These are phyloP conservation scores for Penicillium tannophilum DNA, from an alignment of 495 filamentous ascomycete species.

Conservation along the genomic window DNA sequence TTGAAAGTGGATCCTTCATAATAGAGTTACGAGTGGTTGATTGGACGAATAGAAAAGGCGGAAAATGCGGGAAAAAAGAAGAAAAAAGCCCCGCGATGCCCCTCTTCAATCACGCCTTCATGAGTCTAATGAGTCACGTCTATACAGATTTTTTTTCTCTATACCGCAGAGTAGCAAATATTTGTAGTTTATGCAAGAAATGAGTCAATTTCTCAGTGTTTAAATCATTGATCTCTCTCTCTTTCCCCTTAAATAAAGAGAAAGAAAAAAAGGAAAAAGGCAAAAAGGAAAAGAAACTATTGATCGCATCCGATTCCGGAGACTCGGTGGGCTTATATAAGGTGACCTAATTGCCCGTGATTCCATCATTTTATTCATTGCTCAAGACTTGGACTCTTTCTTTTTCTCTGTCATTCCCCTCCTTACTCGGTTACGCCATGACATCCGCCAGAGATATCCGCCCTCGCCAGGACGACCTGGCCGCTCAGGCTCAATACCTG, in stretches of 20 bases:
- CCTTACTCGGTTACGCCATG: slow-evolving; percentile 15
- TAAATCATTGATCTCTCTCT: not conserved
- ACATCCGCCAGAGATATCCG: slow-evolving; percentile 37
- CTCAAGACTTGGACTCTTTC: not conserved
- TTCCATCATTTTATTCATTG: not conserved
- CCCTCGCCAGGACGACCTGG: slow-evolving; percentile 33
- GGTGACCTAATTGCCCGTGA: slow-evolving; percentile 2
- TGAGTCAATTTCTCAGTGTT: not conserved
- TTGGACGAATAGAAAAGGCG: not conserved
- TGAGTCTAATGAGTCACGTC: not conserved
- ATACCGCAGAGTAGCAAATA: too few species aligned
- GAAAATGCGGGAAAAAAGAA: slow-evolving; percentile 20
- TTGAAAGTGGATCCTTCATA: not conserved
- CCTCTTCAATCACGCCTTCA: slow-evolving; percentile 16
- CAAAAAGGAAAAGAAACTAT: too few species aligned
- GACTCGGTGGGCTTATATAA: slow-evolving; percentile 30
- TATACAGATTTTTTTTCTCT: not conserved
- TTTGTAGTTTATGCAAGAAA: too few species aligned
- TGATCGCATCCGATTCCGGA: slow-evolving; percentile 30
- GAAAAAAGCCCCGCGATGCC: slow-evolving; percentile 22
- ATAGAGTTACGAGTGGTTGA: not conserved
- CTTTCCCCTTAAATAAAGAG: too few species aligned
- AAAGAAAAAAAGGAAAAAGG: too few species aligned
- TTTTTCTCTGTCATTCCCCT: not conserved
- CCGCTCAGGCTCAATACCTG: slow-evolving; percentile 50